Evolutionary conservation across 2,329 filamentous ascomycete species (phyloP).

Genomic region (Pochonia chlamydosporia): DNA sequence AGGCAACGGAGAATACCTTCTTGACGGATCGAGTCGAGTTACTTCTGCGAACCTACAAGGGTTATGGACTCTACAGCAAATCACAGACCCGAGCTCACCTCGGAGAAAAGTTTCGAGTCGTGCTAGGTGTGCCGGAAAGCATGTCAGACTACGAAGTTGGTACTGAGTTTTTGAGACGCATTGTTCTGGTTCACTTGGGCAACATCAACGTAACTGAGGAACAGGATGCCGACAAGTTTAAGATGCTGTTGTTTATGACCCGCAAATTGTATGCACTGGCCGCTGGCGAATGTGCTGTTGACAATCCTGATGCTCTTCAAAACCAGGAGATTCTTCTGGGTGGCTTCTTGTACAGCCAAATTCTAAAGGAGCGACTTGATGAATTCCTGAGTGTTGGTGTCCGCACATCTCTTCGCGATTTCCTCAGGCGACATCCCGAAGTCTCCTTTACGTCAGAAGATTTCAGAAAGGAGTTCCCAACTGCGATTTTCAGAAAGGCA

Average conservation of each 20-base stretch:
- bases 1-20: conserved; percentile 81
- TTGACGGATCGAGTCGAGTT: conserved; percentile 92
- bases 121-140: conserved; percentile 77
- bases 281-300: conserved; percentile 84
- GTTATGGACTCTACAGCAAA: conserved; percentile 77
- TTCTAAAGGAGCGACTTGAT: conserved; percentile 89
- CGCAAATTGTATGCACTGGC: conserved; percentile 91
- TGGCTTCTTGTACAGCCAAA: conserved; percentile 90
- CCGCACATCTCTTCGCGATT: conserved; percentile 49
- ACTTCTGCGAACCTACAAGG: conserved; percentile 87
- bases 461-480: conserved; percentile 74
- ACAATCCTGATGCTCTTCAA: conserved; percentile 94
- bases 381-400: conserved; percentile 66
- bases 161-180: conserved; percentile 81
- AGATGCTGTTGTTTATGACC: conserved; percentile 91
- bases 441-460: conserved; percentile 70
- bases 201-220: conserved; percentile 76
- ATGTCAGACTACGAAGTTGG: conserved; percentile 86
- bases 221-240: conserved; percentile 89
- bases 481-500: conserved; percentile 70
- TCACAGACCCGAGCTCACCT: conserved; percentile 79
- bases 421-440: conserved; percentile 48
- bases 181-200: conserved; percentile 88
- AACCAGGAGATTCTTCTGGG: conserved; percentile 94
- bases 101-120: conserved; percentile 84